Conservation (phyloP, 257 asterid genomes). For the Cruciata laevipes region DNA sequence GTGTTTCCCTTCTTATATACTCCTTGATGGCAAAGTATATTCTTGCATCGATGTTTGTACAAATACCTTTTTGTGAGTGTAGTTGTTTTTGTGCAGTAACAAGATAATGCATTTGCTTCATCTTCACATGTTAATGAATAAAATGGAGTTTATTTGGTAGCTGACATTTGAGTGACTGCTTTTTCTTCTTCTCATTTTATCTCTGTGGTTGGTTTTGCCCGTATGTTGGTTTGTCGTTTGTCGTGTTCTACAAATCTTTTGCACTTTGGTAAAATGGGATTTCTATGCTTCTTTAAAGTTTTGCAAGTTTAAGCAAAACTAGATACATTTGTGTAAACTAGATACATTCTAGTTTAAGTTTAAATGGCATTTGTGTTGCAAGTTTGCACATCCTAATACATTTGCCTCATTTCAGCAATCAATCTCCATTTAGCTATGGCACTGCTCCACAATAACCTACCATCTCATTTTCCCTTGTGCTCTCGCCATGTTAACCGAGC, state of each 20-base stretch:
- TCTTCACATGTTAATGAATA: neutral
- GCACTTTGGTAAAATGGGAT: neutral
- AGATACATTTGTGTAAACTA: no score
- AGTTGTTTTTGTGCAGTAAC: neutral
- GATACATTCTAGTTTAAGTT: no score
- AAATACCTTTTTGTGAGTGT: neutral
- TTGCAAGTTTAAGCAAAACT: no score
- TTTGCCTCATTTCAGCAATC: neutral
- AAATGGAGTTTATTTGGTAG: neutral
- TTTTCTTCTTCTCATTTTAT: neutral
- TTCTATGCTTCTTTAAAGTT: neutral
- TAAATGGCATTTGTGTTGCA: no score
- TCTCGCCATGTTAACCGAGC: slow-evolving; percentile 10
- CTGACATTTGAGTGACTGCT: neutral
- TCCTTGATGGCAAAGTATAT: neutral
- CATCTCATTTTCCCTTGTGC: slow-evolving; percentile 7
- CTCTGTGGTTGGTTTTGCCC: neutral
- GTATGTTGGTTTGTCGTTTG: neutral
- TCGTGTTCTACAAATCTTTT: neutral
- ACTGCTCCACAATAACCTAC: slow-evolving; percentile 19
- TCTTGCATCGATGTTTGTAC: no score
- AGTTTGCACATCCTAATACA: neutral
- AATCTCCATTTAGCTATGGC: slow-evolving; percentile 16
- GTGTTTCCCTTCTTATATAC: neutral
- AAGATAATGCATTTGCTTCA: neutral